Base-by-base conservation (phyloP, 2,329 filamentous ascomycete genomes). In the Aureobasidium zeae region DNA sequence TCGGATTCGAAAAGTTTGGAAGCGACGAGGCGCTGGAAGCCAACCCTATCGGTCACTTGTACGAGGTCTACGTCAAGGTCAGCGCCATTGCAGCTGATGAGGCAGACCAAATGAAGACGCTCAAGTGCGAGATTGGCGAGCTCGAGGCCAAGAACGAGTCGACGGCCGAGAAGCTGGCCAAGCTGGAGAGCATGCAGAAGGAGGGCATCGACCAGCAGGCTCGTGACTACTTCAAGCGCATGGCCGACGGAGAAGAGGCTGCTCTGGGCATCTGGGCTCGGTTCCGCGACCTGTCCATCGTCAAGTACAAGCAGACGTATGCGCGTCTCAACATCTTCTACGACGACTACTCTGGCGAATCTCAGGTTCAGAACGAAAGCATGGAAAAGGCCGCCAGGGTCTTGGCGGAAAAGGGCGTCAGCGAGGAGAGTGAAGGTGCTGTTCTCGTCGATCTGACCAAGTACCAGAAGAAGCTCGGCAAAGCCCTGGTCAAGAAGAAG, bases 41-140 rank as follows among this genome's bases (percentile, higher is more conserved):
- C 35, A 83, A 89, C 55, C 84, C 85, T 10, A 86, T 89, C 57
- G 83, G 84, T 61, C 85, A 91, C 60, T 68, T 91, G 8, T 88
- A 81, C 61, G 77, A 87, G 55, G 79, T 91, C 39, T 91, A 89
- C 55, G 83, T 88, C 50, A 75, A 77, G 61, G 86, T 89, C 61
- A 77, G 77, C 53, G 70, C 70, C 26, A 69, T 81, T 3, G 73
- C 80, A 50, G 63, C 68, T 2, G 74, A 70, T 0, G 79, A 86
- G 66, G 80, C 81, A 51, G 80, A 82, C 51, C 59, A 72, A 47
- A 76, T 81, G 17, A 77, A 79, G 53, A 69, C 54, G 47, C 48
- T 66, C 25, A 59, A 63, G 44, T 63, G 62, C 44, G 59, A 64
- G 55, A 64, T 66, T 49, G 61, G 65, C 39, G 62, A 63, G 45